Percentiles rank a stretch among this genome's conserved stretches.
phyloP scores from a whole-genome alignment of 2,329 filamentous ascomycete genomes.

The Graphiopsis chlorocephala region DNA sequence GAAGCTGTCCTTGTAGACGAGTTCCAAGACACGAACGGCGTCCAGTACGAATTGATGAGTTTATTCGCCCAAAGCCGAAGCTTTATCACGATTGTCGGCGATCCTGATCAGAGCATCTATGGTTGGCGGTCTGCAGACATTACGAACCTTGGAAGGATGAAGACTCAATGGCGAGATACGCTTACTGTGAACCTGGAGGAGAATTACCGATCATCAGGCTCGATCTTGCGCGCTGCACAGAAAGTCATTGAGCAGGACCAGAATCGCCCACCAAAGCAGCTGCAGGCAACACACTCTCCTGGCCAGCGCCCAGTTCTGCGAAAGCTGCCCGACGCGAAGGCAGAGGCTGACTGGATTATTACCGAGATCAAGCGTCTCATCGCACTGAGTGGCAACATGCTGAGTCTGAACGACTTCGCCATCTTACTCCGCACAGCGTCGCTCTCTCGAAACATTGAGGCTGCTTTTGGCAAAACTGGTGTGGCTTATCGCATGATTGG shows the following conservation, averaged over 20 bases:
- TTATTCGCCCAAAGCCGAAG: slow-evolving; percentile 71
- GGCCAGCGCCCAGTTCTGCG: slow-evolving; percentile 80
- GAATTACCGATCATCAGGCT: slow-evolving; percentile 89
- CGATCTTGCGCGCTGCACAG: slow-evolving; percentile 76
- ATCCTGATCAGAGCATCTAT: slow-evolving; percentile 97
- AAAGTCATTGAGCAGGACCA: slow-evolving; percentile 88
- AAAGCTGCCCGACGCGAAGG: slow-evolving; percentile 64
- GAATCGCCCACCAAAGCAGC: slow-evolving; percentile 71
- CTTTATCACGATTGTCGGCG: slow-evolving; percentile 90
- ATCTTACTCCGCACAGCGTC: slow-evolving; percentile 82
- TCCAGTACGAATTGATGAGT: slow-evolving; percentile 93
- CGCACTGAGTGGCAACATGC: slow-evolving; percentile 68
- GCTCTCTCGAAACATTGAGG: slow-evolving; percentile 82
- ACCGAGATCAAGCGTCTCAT: slow-evolving; percentile 72
- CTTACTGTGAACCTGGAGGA: slow-evolving; percentile 83
- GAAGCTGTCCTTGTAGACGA: slow-evolving; percentile 92
- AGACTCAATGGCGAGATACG: slow-evolving; percentile 71
- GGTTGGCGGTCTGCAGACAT: slow-evolving; percentile 92
- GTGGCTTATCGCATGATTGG: slow-evolving; percentile 92
- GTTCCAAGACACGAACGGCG: slow-evolving; percentile 93
- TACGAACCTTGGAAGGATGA: slow-evolving; percentile 77
- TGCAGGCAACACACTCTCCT: slow-evolving; percentile 75
- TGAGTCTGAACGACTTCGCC: slow-evolving; percentile 75
- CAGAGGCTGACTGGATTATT: slow-evolving; percentile 86
- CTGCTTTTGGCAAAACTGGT: slow-evolving; percentile 73